phyloP scores from a whole-genome alignment of 371 early-diverging fungal species.

The Phascolomyces articulosus region DNA sequence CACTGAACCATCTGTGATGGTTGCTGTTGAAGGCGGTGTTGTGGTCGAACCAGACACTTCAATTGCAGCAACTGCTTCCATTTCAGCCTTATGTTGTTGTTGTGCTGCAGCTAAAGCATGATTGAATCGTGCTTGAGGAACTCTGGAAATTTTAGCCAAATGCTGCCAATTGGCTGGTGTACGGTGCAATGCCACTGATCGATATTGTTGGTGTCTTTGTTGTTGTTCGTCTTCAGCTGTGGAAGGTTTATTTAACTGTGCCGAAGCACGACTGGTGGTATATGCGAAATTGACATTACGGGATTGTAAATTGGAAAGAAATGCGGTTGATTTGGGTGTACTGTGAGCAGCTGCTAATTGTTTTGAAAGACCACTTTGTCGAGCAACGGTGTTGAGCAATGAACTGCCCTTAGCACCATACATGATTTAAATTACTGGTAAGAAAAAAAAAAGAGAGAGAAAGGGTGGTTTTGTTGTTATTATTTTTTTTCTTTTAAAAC shows the following conservation, averaged over 20 bases:
- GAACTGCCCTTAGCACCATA: conserved; percentile 54
- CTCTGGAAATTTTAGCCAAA: conserved; percentile 9
- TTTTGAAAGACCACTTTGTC: conserved; percentile 48
- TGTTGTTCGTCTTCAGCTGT: conserved; percentile 20
- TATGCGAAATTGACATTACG: conserved; percentile 51
- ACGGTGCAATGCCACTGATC: conserved; percentile 8
- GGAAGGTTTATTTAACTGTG: conserved; percentile 26
- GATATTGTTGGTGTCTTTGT: conserved; percentile 11
- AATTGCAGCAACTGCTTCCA: no score
- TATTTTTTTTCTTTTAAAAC: conserved; percentile 6
- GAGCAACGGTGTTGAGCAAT: conserved; percentile 41
- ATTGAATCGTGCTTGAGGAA: conserved; percentile 18
- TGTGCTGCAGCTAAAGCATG: conserved; percentile 7
- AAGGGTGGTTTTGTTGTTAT: no score
- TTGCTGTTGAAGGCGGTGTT: no score
- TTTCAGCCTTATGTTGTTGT: not conserved
- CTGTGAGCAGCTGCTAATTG: conserved; percentile 34
- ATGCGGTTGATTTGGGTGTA: conserved; percentile 41
- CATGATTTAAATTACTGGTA: conserved; percentile 18
- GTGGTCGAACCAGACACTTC: no score
- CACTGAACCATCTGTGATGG: no score
- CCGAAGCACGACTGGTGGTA: conserved; percentile 37
- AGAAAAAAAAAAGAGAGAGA: not conserved
- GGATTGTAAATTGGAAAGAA: conserved; percentile 36
- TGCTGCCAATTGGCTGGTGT: conserved; percentile 7